phyloP scores from a whole-genome alignment of 1,284 basidiomycete genomes.

The Stereum hirsutum region DNA sequence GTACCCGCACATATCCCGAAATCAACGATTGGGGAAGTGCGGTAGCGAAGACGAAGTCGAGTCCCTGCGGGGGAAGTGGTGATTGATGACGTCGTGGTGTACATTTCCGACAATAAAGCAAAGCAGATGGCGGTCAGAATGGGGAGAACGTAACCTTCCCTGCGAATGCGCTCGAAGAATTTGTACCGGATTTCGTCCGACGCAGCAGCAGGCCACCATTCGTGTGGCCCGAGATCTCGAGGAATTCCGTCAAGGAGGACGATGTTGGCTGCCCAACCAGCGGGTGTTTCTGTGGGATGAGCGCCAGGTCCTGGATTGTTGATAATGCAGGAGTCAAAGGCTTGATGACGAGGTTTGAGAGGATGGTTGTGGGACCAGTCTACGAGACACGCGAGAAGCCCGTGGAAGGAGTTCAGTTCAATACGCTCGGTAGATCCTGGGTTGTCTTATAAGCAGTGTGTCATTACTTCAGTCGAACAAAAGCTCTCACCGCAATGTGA shows the following conservation, averaged over 20 bases:
- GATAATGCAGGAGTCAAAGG: conserved; percentile 23
- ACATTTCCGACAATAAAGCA: conserved; percentile 27
- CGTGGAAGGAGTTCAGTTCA: conserved; percentile 26
- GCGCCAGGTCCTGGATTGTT: conserved; percentile 24
- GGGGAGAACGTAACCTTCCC: conserved; percentile 25
- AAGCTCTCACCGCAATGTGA: not conserved
- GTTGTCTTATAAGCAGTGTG: not conserved
- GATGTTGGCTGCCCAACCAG: conserved; percentile 22
- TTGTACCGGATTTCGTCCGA: conserved; percentile 19
- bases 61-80: conserved; percentile 9
- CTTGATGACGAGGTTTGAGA: conserved; percentile 21
- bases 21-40: conserved; percentile 28
- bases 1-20: conserved; percentile 31
- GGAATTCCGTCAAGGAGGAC: conserved; percentile 22
- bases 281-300: conserved; percentile 15
- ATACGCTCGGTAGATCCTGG: conserved; percentile 25
- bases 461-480: not conserved
- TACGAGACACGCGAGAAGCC: conserved; percentile 25
- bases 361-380: conserved; percentile 16
- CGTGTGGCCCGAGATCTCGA: not conserved
- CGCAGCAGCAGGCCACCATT: conserved; percentile 22
- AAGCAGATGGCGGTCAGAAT: conserved; percentile 23
- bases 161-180: conserved; percentile 21
- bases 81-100: conserved; percentile 28
- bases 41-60: conserved; percentile 25